Conservation (phyloP, 768 basidiomycete genomes). For the Strobilomyces dryophilus region DNA sequence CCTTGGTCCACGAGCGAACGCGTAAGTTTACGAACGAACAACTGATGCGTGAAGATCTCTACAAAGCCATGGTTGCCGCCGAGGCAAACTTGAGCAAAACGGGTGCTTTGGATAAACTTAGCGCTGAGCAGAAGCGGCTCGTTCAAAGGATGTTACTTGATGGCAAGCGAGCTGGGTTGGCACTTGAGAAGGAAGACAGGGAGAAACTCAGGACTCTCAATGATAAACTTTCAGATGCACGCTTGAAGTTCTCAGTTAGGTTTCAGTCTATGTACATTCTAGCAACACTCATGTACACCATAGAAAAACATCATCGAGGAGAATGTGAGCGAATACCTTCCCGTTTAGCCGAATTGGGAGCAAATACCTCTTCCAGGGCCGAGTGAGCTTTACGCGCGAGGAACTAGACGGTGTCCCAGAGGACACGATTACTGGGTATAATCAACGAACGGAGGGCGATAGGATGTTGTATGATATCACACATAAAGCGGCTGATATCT, state of each 20-base stretch:
- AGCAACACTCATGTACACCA: background rate
- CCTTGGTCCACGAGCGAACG: constrained; percentile 59
- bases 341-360: background rate
- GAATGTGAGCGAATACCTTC: constrained; percentile 41
- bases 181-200: constrained; percentile 56
- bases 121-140: constrained; percentile 67
- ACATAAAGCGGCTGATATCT: constrained; percentile 78
- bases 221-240: constrained; percentile 71
- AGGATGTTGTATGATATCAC: constrained; percentile 66
- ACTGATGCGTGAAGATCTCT: constrained; percentile 79
- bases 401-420: constrained; percentile 78
- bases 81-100: constrained; percentile 63
- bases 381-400: constrained; percentile 59
- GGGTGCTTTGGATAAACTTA: constrained; percentile 56
- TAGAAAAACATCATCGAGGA: constrained; percentile 90
- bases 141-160: constrained; percentile 76
- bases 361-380: constrained; percentile 38
- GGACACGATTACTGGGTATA: constrained; percentile 73
- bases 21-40: constrained; percentile 70
- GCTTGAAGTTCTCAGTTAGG: constrained; percentile 72
- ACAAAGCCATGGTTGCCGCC: constrained; percentile 61
- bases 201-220: constrained; percentile 55
- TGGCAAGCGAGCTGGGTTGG: constrained; percentile 73
- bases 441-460: constrained; percentile 53
- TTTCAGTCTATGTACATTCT: too few relatives aligned